Conservation (phyloP, 148 eudicot species). For the Silene conica region DNA sequence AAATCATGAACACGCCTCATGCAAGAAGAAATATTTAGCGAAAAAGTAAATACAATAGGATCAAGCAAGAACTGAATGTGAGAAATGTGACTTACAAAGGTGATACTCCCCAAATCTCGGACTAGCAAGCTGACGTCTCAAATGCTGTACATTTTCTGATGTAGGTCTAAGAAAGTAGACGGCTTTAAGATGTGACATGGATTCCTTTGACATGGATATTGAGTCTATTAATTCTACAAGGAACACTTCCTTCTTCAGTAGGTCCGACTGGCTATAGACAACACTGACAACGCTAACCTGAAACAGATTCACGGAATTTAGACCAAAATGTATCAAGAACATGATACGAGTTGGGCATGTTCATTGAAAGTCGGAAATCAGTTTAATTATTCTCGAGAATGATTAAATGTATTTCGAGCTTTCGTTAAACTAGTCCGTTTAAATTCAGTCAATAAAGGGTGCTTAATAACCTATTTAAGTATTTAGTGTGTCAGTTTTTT, state of each 20-base stretch:
- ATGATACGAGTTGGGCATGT: too few species aligned
- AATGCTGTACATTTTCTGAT: constrained; percentile 67
- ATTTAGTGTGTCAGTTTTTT: too few species aligned
- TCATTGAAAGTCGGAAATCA: too few species aligned
- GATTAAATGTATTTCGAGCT: too few species aligned
- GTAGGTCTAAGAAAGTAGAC: constrained; percentile 86
- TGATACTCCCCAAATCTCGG: constrained; percentile 97
- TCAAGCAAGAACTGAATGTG: background rate
- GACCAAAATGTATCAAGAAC: constrained; percentile 1
- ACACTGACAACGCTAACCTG: constrained; percentile 84
- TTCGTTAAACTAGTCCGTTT: too few species aligned
- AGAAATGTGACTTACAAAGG: constrained; percentile 59
- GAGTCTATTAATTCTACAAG: constrained; percentile 87
- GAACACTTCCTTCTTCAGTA: constrained; percentile 92
- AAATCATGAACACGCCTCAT: background rate
- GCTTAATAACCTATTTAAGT: too few species aligned
- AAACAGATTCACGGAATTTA: background rate
- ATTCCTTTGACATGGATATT: constrained; percentile 78
- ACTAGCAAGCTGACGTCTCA: constrained; percentile 77
- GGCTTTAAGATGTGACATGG: constrained; percentile 98
- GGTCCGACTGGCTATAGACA: constrained; percentile 91
- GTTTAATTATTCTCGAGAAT: too few species aligned
- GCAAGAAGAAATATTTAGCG: background rate
- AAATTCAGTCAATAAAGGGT: too few species aligned
- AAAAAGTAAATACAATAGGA: background rate